Base-by-base conservation (phyloP, 2,329 filamentous ascomycete species). In the Huntiella decipiens region DNA sequence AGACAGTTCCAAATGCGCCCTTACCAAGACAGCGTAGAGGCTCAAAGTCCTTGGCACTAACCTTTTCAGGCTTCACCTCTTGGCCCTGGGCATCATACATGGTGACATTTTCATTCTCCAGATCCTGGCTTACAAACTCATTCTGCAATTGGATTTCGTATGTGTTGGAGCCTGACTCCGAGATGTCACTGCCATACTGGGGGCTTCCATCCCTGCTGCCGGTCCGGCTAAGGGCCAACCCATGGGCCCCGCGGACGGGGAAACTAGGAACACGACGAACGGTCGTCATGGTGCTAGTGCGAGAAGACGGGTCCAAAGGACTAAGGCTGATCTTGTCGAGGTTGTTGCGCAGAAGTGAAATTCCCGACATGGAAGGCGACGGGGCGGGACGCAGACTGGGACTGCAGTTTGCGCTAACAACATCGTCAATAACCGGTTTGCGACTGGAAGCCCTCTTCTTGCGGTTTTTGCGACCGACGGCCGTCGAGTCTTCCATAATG, bases 1-100 rank as follows among this genome's bases (percentile, higher is more conserved):
- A 66, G 8, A 98, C 92, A 0, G 88, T 98, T 33, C 91, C 91
- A 58, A 91, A 98, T 11, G 91, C 86, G 42, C 91, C 91, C 59
- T 96, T 96, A 47, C 92, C 92, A 16, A 98, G 77, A 60, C 88
- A 96, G 43, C 84, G 82, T 43, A 98, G 66, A 8, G 82, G 77
- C 56, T 93, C 81, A 58, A 98, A 98, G 59, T 98, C 91, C 8
- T 79, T 75, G 2, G 86, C 79, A 6, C 79, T 81, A 81, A 96
- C 95, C 66, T 98, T 96, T 51, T 67, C 58, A 55, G 68, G 57
- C 54, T 74, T 60, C 16, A 50, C 31, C 37, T 50, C 34, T 16
- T 33, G 8, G 8, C 41, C 42, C 8, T 32, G 15, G n/a, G 37
- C 15, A 32, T 66, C 64, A 48, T 63, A 57, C 53, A 64, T 63